Base-by-base conservation (phyloP, 192 early-diverging fungal species). In the Backusella australiensis region DNA sequence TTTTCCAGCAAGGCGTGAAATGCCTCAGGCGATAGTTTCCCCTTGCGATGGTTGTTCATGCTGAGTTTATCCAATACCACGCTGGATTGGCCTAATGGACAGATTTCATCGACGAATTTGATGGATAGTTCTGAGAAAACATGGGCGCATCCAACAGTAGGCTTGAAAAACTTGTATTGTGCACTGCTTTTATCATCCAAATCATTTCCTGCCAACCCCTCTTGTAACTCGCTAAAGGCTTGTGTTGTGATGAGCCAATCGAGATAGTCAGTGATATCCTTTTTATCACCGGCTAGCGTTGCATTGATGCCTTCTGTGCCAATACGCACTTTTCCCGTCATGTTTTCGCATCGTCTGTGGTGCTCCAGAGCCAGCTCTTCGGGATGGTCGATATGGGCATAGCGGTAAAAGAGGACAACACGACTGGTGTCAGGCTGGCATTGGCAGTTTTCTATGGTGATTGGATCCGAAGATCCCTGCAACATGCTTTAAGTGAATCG, bases 231-330 rank as follows among this genome's bases (percentile, higher is more conserved):
- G 21, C 52, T 65, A 34, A 88, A 67, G 9, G 49, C 59, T 1
- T 34, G 73, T 3, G 35, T 52, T 35, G 69, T 35, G 0, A 76
- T 78, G 17, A 91, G 36, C 69, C 79, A 80, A 29, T 86, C 78
- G 15, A 93, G 84, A 49, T 87, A 92, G 6, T 69, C 21, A 7
- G 76, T 59, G 3, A 90, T 82, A 3, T 78, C 79, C 5, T 42
- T 44, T 12, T 75, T 70, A 0, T 63, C 39, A n/a, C 92, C 92
- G 14, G 90, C 87, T 15, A 92, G 72, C 0, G 92, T 93, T 26
- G 87, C 84, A 79, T 93, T 93, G 74, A 92, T 80, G 11, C 92
- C 92, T 74, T 93, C 92, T 1, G 8, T 70, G 0, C 88, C 84
- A 12, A 93, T 65, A 32, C 84, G 84, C 53, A 89, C 80, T 56